Evolutionary conservation across 495 filamentous ascomycete species (phyloP).

Genomic region (Tuber calosporum): DNA sequence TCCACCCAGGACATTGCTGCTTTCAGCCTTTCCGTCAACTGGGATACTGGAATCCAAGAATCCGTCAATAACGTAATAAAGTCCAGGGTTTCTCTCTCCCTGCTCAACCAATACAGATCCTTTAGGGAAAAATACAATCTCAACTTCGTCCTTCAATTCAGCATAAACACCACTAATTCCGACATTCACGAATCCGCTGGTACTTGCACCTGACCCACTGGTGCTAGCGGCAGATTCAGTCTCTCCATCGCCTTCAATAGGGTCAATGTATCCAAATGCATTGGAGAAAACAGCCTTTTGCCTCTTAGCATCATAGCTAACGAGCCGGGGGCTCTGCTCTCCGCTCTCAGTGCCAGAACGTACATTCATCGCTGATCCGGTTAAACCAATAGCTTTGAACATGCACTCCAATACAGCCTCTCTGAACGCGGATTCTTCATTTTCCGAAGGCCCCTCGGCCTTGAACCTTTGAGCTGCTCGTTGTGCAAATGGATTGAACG

Average conservation of each 20-base stretch:
- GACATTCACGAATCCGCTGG: conserved; percentile 51
- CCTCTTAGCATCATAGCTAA: conserved; percentile 75
- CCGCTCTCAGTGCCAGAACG: conserved; percentile 62
- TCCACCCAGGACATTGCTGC: conserved; percentile 35
- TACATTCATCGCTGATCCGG: conserved; percentile 55
- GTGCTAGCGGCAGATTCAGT: conserved; percentile 72
- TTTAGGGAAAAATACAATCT: conserved; percentile 95
- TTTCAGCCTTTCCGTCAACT: conserved; percentile 47
- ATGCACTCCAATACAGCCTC: conserved; percentile 91
- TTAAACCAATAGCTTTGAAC: conserved; percentile 85
- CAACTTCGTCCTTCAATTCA: conserved; percentile 84
- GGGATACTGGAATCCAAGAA: conserved; percentile 88
- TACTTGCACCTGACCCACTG: conserved; percentile 51
- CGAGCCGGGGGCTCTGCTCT: conserved; percentile 74
- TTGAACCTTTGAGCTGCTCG: conserved; percentile 35
- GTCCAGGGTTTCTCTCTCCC: conserved; percentile 85
- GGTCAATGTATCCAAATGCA: conserved; percentile 91
- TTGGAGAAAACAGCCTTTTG: conserved; percentile 82
- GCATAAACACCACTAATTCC: conserved; percentile 53
- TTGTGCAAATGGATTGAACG: conserved; percentile 42
- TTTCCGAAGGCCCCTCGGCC: conserved; percentile 38
- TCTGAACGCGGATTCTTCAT: conserved; percentile 81
- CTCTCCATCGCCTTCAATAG: conserved; percentile 80
- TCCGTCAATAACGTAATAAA: conserved; percentile 97
- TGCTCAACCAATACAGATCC: conserved; percentile 95